Base-by-base conservation (phyloP, 1,284 basidiomycete species). In the Leucocoprinus gongylophorus region DNA sequence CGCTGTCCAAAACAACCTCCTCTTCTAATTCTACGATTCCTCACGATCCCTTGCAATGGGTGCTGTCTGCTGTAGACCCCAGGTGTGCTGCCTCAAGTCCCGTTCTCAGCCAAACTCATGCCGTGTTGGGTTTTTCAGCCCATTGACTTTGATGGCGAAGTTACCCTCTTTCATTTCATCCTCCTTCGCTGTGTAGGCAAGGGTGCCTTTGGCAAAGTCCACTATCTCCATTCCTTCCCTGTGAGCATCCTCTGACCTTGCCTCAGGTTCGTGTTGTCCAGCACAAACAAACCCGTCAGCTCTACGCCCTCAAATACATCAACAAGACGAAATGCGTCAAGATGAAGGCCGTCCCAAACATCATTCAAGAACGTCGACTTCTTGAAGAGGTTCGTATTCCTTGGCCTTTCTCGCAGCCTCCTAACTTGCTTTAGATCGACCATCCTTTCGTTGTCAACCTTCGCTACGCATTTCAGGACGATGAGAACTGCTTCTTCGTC, bases 401-500 rank as follows among this genome's bases (percentile, higher is more conserved):
- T 28, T 53, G 68, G 58, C 50, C 55, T 57, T 44, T 32, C 41
- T 37, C 26, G 58, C 62, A 61, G 18, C 62, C 40, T 48, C 33
- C 51, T 42, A 50, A 48, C 20, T 66, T 44, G 41, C 28, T 18
- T 42, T 57, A 97, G 91, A 88, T 97, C 61, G 95, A 99, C 70
- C 94, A 95, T 61, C 91, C 95, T 0, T 98, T 91, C 64, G 86
- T 98, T 50, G 95, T 97, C 67, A 98, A 98, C 68, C 64, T 99
- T 66, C 85, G 95, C 46, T 98, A 98, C 67, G 95, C 95, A 15
- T 99, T 99, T 67, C 95, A 99, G 67, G 95, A 99, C 66, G 95
- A 98, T 64, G 95, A 98, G 66, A 98, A 99, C 67, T 94, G 95
- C 62, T 99, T 99, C 77, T 98, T 98, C 66, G 95, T 98, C 15